phyloP scores from a whole-genome alignment of 345 rosid species.

The Eucalyptus regnans region DNA sequence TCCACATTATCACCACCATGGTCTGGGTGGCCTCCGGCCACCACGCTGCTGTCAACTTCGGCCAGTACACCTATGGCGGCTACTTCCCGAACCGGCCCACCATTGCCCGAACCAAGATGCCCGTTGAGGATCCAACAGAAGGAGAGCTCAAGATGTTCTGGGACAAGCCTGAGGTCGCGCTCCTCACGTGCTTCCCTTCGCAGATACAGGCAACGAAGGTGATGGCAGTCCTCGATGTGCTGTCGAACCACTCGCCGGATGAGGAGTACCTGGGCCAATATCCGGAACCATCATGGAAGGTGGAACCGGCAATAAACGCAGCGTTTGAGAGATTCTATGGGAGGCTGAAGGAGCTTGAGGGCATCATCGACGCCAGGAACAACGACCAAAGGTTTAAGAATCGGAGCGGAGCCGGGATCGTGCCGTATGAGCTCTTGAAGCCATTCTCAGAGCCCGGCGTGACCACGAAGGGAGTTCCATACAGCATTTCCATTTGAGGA shows the following conservation, averaged over 20 bases:
- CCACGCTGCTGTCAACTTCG: conserved; percentile 39
- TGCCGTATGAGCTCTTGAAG: conserved; percentile 31
- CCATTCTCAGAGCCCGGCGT: conserved; percentile 34
- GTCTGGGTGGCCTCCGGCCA: conserved; percentile 28
- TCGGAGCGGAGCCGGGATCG: conserved; percentile 26
- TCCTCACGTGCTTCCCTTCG: conserved; percentile 28
- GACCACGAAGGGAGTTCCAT: conserved; percentile 39
- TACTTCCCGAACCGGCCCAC: conserved; percentile 31
- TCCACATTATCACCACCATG: conserved; percentile 17
- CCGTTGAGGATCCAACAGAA: conserved; percentile 14
- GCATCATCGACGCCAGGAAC: conserved; percentile 22
- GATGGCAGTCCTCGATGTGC: conserved; percentile 23
- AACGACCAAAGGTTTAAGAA: conserved; percentile 5
- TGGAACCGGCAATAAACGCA: conserved; percentile 2
- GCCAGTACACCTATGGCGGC: conserved; percentile 17
- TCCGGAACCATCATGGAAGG: conserved; percentile 16
- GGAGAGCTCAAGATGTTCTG: conserved; percentile 18
- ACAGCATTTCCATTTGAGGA: conserved; percentile 19
- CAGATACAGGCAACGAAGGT: conserved; percentile 23
- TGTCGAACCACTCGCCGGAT: conserved; percentile 32
- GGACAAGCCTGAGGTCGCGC: conserved; percentile 20
- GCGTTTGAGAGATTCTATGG: conserved; percentile 22
- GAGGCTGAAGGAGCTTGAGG: conserved; percentile 20
- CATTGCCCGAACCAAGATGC: conserved; percentile 17
- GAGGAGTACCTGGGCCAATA: conserved; percentile 37